phyloP scores from a whole-genome alignment of 495 filamentous ascomycete genomes.

The Tuber umbilicatum region DNA sequence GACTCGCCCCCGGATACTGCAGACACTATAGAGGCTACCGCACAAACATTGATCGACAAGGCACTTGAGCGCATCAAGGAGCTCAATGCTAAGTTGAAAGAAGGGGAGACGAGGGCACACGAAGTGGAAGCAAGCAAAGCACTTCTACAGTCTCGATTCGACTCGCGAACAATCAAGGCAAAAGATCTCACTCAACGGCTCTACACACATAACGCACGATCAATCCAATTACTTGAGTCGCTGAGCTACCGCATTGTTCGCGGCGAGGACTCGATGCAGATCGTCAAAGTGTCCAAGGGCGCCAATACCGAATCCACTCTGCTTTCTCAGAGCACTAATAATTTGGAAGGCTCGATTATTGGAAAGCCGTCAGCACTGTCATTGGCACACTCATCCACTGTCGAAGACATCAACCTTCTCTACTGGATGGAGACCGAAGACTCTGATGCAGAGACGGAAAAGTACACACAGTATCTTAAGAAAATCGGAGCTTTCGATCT shows the following conservation, averaged over 20 bases:
- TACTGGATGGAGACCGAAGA: conserved; percentile 71
- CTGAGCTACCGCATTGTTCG: conserved; percentile 74
- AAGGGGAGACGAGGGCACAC: conserved; percentile 54
- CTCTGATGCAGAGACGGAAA: conserved; percentile 58
- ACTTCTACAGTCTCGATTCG: conserved; percentile 55
- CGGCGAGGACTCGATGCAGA: conserved; percentile 59
- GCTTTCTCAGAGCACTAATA: conserved; percentile 47
- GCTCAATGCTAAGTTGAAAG: conserved; percentile 49
- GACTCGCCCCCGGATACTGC: conserved; percentile 25
- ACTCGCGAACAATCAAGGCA: conserved; percentile 59
- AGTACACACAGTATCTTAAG: conserved; percentile 65
- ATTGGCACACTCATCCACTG: conserved; percentile 40
- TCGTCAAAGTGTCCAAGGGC: conserved; percentile 62
- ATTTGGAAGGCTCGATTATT: conserved; percentile 23
- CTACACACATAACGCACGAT: conserved; percentile 66
- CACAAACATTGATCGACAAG: conserved; percentile 29
- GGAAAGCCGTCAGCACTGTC: conserved; percentile 34
- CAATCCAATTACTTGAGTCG: conserved; percentile 71
- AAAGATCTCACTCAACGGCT: conserved; percentile 78
- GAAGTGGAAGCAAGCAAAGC: conserved; percentile 57
- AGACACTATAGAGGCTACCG: conserved; percentile 18
- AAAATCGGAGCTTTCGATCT: conserved; percentile 69
- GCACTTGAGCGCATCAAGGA: conserved; percentile 41
- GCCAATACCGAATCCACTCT: conserved; percentile 59
- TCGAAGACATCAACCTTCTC: conserved; percentile 59